These are phyloP conservation scores for Phellinidium pouzarii DNA, from an alignment of 1,284 basidiomycete genomes.

Conservation along the genomic window DNA sequence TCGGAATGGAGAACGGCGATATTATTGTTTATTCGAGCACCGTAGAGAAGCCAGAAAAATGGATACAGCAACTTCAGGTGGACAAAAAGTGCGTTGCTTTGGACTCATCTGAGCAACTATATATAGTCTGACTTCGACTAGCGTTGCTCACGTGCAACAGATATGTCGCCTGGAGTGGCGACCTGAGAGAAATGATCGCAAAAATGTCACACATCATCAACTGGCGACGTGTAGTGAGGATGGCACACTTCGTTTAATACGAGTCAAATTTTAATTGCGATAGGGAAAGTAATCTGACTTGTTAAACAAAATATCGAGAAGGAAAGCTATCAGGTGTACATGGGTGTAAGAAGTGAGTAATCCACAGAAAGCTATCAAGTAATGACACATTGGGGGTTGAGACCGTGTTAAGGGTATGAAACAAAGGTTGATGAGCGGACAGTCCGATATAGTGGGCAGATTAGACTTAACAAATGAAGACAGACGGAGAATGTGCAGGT, in stretches of 20 bases:
- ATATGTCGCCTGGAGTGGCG: conserved; percentile 67
- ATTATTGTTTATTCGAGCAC: conserved; percentile 48
- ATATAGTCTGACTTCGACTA: conserved; percentile 25
- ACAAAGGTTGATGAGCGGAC: conserved; percentile 32
- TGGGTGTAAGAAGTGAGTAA: conserved; percentile 41
- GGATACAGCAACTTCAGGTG: conserved; percentile 43
- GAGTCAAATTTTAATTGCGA: conserved; percentile 22
- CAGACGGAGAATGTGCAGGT: conserved; percentile 40
- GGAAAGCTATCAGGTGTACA: conserved; percentile 61
- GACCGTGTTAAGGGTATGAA: conserved; percentile 64
- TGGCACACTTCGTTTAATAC: conserved; percentile 39
- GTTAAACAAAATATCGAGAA: conserved; percentile 26
- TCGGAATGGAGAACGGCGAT: conserved; percentile 68
- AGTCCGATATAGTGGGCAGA: conserved; percentile 29
- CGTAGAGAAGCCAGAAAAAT: conserved; percentile 32
- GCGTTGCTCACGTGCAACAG: conserved; percentile 60
- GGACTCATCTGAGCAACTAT: not conserved
- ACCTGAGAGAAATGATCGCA: conserved; percentile 27
- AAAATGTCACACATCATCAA: conserved; percentile 22
- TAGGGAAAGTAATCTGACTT: conserved; percentile 16
- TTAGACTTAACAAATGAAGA: conserved; percentile 24
- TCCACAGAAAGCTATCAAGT: conserved; percentile 43
- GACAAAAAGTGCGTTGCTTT: conserved; percentile 38
- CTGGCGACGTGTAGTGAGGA: conserved; percentile 69
- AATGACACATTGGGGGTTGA: conserved; percentile 54